Evolutionary conservation across 208 protist species (phyloP).

Genomic region (Leishmania tarentolae): DNA sequence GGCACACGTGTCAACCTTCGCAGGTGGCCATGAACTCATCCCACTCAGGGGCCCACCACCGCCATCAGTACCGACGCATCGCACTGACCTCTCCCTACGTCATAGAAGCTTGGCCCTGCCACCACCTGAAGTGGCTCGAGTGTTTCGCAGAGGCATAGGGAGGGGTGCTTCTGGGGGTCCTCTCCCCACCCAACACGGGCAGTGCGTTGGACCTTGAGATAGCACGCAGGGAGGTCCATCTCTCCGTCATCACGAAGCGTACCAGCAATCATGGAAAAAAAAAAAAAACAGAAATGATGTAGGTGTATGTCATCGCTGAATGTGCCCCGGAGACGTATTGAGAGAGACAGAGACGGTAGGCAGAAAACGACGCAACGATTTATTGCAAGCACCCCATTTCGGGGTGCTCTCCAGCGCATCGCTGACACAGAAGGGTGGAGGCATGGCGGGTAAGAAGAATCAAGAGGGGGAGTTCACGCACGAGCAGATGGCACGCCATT

Average conservation of each 20-base stretch:
- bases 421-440: not conserved
- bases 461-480: not conserved
- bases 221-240: not conserved
- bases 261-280: not conserved
- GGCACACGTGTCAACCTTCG: not conserved
- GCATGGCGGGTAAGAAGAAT: not conserved
- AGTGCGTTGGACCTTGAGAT: not conserved
- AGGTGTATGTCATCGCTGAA: not conserved
- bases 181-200: no score
- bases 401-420: not conserved
- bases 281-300: not conserved
- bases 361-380: not conserved
- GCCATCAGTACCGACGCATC: not conserved
- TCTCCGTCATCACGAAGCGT: not conserved
- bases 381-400: not conserved
- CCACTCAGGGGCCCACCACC: not conserved
- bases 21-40: not conserved
- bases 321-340: not conserved
- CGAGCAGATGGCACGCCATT: not conserved
- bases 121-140: not conserved
- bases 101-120: not conserved
- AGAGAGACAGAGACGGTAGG: not conserved
- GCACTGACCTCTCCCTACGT: not conserved
- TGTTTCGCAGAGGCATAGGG: not conserved
- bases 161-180: not conserved